A percentile compares a stretch with the other conserved stretches of the same genome.
Conservation (phyloP, 805 yeast species). For the Candida incommunis region DNA sequence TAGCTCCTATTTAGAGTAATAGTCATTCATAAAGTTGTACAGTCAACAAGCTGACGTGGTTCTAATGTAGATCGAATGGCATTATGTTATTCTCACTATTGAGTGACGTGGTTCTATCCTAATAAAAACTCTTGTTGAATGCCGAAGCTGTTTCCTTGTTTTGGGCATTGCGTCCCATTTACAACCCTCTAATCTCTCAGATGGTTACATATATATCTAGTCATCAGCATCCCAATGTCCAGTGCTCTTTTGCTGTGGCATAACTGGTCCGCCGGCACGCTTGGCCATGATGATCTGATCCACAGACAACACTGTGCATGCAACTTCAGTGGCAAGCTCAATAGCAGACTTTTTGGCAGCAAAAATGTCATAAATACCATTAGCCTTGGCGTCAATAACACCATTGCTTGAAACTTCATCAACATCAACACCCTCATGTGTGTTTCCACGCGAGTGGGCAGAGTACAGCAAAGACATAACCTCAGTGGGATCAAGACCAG, state of each 20-base stretch:
- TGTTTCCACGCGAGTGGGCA: slow-evolving; percentile 49
- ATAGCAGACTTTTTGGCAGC: slow-evolving; percentile 77
- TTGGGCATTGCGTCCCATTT: too few relatives aligned
- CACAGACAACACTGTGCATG: slow-evolving; percentile 75
- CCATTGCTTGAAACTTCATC: slow-evolving; percentile 56
- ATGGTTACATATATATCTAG: too few relatives aligned
- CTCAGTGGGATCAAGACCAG: slow-evolving; percentile 84
- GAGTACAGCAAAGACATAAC: slow-evolving; percentile 82
- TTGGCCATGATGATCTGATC: slow-evolving; percentile 98
- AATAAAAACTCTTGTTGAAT: too few relatives aligned
- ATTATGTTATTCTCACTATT: too few relatives aligned
- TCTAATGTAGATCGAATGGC: too few relatives aligned
- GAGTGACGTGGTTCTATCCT: too few relatives aligned
- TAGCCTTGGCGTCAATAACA: slow-evolving; percentile 51
- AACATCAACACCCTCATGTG: slow-evolving; percentile 52
- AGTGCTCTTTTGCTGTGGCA: slow-evolving; percentile 75
- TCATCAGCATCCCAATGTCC: slow-evolving; percentile 97
- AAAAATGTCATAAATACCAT: slow-evolving; percentile 65
- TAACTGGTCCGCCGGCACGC: slow-evolving; percentile 94
- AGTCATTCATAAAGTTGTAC: too few relatives aligned
- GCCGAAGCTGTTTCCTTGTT: too few relatives aligned
- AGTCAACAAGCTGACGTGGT: too few relatives aligned
- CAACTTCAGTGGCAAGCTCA: slow-evolving; percentile 90
- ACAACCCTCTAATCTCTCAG: too few relatives aligned
- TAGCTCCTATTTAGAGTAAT: too few relatives aligned